Evolutionary conservation across 331 rosid genomes (phyloP).

Genomic region (Malus hybrid): DNA sequence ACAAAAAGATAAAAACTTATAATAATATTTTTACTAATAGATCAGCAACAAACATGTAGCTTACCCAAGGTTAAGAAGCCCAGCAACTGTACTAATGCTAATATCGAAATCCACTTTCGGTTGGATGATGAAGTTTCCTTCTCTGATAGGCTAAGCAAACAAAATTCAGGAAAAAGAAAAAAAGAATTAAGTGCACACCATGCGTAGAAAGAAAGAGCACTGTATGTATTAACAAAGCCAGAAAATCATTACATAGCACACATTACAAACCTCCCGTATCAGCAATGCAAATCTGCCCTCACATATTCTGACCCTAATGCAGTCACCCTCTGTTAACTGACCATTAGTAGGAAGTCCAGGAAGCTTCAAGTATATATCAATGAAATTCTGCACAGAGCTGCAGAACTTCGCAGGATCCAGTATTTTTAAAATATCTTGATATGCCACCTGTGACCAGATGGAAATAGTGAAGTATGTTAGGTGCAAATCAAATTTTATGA

Average conservation of each 20-base stretch:
- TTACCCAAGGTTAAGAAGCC: constrained; percentile 99
- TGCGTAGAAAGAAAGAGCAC: neutral
- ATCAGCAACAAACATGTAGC: constrained; percentile 15
- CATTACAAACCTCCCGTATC: constrained; percentile 78
- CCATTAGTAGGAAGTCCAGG: constrained; percentile 88
- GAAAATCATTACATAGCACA: neutral
- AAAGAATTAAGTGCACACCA: neutral
- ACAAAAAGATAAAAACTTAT: neutral
- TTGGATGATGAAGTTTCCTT: constrained; percentile 96
- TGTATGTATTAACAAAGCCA: neutral
- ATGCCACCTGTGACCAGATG: constrained; percentile 60
- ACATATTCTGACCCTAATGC: constrained; percentile 93
- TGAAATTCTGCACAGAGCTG: constrained; percentile 92
- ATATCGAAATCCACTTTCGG: constrained; percentile 99
- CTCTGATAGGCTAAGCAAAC: constrained; percentile 77
- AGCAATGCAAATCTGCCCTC: constrained; percentile 97
- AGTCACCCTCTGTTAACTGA: constrained; percentile 84
- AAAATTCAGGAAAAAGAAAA: constrained; percentile 14
- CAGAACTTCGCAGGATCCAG: constrained; percentile 87
- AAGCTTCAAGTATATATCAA: constrained; percentile 83
- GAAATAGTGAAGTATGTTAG: constrained; percentile 17
- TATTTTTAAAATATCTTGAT: constrained; percentile 83
- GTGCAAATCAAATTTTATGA: neutral
- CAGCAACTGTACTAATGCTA: constrained; percentile 87
- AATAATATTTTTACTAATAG: no score